Evolutionary conservation across 345 rosid genomes (phyloP), one percentile per base, ranked within the genome.

Genomic region (Hevea brasiliensis): DNA sequence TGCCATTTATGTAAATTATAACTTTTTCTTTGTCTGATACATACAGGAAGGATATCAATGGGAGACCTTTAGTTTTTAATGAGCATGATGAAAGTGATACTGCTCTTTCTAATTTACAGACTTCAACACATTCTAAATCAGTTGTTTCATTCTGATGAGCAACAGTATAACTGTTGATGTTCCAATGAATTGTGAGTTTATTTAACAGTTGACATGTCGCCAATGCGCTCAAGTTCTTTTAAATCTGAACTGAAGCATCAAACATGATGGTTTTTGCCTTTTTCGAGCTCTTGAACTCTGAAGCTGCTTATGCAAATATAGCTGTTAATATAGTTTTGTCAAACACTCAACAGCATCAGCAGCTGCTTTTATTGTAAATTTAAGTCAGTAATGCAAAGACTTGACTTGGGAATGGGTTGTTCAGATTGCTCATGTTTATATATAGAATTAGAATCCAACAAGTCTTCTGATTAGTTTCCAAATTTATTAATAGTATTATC

Each of bases 81-180:
- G 92, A 83, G 67, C 72, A 63, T 15, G 91, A 86, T 50, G 93
- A 89, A 65, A 76, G 81, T 45, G 94, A 89, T 62, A 87, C 89
- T 6, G 92, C 90, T 24, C 61, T 79, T 37, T 86, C 94, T 66
- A 86, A 76, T 55, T 56, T 83, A 76, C 86, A 61, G 59, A 74
- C 85, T 76, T 77, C 94, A 24, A 60, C 87, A 15, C 84, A 84
- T 53, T 80, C 87, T 53, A 83, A 84, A 72, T 83, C 96, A 7
- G 88, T 89, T 41, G 88, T 87, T 75, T 90, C 92, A 21, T 89
- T 76, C 72, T 88, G 78, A 86, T 3, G 23, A 47, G 18, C 9
- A 32, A 6, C 18, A 61, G 27, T 53, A 58, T n/a, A 14, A 26
- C n/a, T 65, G 47, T 17, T 40, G n/a, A 51, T 62, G n/a, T 45